Percentiles rank a stretch among this genome's conserved stretches.
These are phyloP conservation scores for Dioscorea cayenensis DNA, from an alignment of 116 monocot species.

Conservation along the genomic window DNA sequence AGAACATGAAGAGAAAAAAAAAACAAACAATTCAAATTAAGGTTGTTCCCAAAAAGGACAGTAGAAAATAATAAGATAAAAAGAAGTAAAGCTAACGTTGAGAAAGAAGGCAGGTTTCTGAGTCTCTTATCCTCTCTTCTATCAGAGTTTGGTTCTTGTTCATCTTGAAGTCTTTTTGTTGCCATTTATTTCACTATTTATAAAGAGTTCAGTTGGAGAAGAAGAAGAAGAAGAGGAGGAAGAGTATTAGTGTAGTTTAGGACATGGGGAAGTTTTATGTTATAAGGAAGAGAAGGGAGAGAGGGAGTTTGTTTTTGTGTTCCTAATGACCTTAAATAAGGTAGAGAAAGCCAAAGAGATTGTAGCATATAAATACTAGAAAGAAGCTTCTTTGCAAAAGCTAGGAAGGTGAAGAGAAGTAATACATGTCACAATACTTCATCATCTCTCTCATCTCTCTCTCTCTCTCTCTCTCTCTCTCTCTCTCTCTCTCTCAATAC, in stretches of 20 bases:
- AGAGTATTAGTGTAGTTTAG: background rate
- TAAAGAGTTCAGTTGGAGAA: background rate
- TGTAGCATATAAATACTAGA: background rate
- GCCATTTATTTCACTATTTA: constrained; percentile 21
- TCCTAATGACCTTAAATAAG: background rate
- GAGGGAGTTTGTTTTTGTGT: background rate
- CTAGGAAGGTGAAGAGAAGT: constrained; percentile 10
- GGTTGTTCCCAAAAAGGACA: no score
- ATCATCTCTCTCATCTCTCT: no score
- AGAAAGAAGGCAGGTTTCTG: constrained; percentile 30
- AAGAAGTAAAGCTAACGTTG: constrained; percentile 22
- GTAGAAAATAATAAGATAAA: background rate
- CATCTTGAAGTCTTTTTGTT: constrained; percentile 38
- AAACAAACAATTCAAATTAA: no score
- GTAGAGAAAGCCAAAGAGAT: background rate
- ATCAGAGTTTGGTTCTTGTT: constrained; percentile 14
- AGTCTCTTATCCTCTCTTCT: constrained; percentile 30
- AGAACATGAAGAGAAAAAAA: no score
- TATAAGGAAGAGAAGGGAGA: background rate
- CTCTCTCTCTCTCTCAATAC: no score
- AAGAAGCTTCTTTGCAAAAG: constrained; percentile 17
- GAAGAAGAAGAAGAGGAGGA: background rate
- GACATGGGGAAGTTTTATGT: background rate
- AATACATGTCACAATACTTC: background rate
- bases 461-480: no score